Evolutionary conservation across 345 rosid genomes (phyloP), one percentile per base, ranked within the genome.

Genomic region (Gossypium arboreum): DNA sequence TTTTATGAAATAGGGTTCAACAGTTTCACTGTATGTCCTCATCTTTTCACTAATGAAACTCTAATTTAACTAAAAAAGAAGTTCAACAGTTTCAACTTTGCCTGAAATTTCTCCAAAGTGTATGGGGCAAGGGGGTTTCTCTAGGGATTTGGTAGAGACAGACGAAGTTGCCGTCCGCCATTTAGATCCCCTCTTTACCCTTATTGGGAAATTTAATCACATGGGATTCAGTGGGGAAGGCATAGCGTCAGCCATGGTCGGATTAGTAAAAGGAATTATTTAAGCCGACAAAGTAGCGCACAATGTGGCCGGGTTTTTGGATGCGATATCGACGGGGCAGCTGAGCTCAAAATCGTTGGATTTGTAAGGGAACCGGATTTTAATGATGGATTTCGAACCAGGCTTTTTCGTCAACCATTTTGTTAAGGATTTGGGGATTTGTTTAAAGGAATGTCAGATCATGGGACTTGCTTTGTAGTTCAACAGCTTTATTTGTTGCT

Each of bases 401-500:
- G 91, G 98, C 45, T 92, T 94, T 72, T 92, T 81, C 47, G 98
- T 94, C 78, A 87, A 92, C 52, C 97, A 94, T 77, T 91, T 94
- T 71, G 88, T 85, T 0, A 94, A 92, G 84, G 98, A 92, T 76
- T 85, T 92, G 74, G 98, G 94, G 75, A 94, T 94, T 81, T 92
- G 97, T 79, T 85, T 94, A 69, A 88, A 86, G 60, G 97, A 91
- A 73, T 94, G 98, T 65, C 84, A 92, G 76, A 84, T 76, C 52
- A 89, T 92, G 97, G 97, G 94, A 45, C 83, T 94, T n/a, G 94
- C 92, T 45, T 81, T 94, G 81, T 94, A 64, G 92, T 97, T 25
- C 97, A 92, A 24, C 97, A 92, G 86, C 94, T 94, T 83, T 94
- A 91, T 79, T 74, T 92, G 85, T 94, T 97, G 12, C 93, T 94